Conservation (phyloP, 2,329 filamentous ascomycete genomes). For the Arachnomyces sp. region DNA sequence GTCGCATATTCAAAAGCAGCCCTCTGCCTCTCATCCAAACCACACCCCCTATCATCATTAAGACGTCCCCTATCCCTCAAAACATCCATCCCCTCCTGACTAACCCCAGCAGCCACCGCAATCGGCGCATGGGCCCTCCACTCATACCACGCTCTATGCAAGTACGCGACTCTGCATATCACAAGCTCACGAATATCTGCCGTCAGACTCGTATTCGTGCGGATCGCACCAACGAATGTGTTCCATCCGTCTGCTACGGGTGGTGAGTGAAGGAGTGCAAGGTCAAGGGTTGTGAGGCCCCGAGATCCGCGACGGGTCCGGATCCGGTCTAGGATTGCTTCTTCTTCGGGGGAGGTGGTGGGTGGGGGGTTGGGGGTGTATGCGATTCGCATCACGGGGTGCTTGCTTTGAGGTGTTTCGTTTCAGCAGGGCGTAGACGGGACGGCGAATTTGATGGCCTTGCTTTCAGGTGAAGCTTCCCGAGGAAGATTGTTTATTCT, state of each 20-base stretch:
- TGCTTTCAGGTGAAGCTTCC: too few species aligned
- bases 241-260: slow-evolving; percentile 65
- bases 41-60: too few species aligned
- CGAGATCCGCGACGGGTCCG: slow-evolving; percentile 57
- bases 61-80: too few species aligned
- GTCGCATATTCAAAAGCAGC: too few species aligned
- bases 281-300: slow-evolving; percentile 65
- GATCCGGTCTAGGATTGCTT: slow-evolving; percentile 54
- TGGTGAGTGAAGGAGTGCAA: slow-evolving; percentile 65
- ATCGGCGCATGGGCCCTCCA: slow-evolving; percentile 40
- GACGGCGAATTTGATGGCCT: too few species aligned
- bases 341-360: slow-evolving; percentile 18
- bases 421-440: too few species aligned
- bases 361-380: slow-evolving; percentile 19
- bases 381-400: slow-evolving; percentile 29
- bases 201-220: slow-evolving; percentile 42
- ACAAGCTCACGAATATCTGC: slow-evolving; percentile 60
- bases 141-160: slow-evolving; percentile 76
- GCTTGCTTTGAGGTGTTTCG: too few species aligned
- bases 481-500: too few species aligned
- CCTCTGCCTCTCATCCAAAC: too few species aligned
- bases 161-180: slow-evolving; percentile 69
- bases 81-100: too few species aligned
- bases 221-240: slow-evolving; percentile 48
- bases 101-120: too few species aligned